Evolutionary conservation across 2,329 filamentous ascomycete species (phyloP).

Genomic region (Penicillium brasilianum): DNA sequence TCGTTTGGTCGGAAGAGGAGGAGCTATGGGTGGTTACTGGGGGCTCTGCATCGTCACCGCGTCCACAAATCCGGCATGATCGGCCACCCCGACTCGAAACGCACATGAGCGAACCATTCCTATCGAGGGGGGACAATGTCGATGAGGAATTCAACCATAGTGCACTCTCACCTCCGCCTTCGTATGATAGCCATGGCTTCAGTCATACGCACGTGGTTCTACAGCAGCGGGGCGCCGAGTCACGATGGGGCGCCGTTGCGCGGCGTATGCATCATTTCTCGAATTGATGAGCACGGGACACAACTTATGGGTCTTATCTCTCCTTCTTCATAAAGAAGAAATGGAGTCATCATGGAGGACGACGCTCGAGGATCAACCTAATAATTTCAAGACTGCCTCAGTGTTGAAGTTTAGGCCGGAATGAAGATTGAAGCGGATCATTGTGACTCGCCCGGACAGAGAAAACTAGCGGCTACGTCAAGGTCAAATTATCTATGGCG

Average conservation of each 20-base stretch:
- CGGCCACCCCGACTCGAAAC: not conserved
- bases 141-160: not conserved
- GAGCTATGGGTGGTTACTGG: slow-evolving; percentile 34
- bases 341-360: no score
- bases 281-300: slow-evolving; percentile 40
- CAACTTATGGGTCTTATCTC: not conserved
- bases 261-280: slow-evolving; percentile 25
- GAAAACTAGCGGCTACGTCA: not conserved
- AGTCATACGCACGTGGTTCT: slow-evolving; percentile 16
- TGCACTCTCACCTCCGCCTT: slow-evolving; percentile 28
- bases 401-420: not conserved
- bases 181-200: slow-evolving; percentile 34
- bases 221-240: slow-evolving; percentile 17
- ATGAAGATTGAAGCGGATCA: not conserved
- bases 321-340: not conserved
- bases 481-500: not conserved
- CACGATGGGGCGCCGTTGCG: slow-evolving; percentile 34
- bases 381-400: not conserved
- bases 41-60: not conserved
- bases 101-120: not conserved
- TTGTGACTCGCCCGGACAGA: not conserved
- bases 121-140: no score
- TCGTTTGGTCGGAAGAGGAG: slow-evolving; percentile 40
- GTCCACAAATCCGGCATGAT: not conserved
- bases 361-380: not conserved